Evolutionary conservation across 2,329 filamentous ascomycete genomes (phyloP), one percentile per base, ranked within the genome.

Genomic region (Monosporascus sp.): DNA sequence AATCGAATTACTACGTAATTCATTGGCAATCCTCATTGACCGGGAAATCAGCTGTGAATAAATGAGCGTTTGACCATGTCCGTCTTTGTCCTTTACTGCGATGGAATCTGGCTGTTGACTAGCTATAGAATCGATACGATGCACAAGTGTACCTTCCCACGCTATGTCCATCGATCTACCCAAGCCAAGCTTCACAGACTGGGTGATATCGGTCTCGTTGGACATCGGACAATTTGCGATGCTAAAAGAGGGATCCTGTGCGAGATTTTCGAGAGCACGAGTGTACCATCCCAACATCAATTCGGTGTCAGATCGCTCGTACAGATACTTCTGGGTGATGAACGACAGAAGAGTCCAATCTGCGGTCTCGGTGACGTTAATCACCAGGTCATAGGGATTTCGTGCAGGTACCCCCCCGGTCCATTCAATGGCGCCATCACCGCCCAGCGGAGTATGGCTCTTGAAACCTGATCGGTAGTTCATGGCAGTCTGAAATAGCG

Each of bases 401-500:
- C 48, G 24, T 19, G 38, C 20, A 14, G 38, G 49, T 19, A 20
- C 22, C 14, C 14, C 26, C 22, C 22, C 49, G 7, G 22, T 34
- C 49, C 49, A 51, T 9, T 26, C 7, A 1, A 34, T 31, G 16
- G 41, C 36, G 11, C 37, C 20, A n/a, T 50, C 37, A 3, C 38
- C 24, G n/a, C 27, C 27, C 3, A 34, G 34, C 26, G 48, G 7
- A 3, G 16, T 22, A n/a, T 41, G 26, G 37, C 7, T 50, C n/a
- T 7, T 11, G 22, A 26, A 31, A 37, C 24, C 37, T 20, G 26
- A 11, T 27, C n/a, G 49, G 41, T 49, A 52, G 57, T 78, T 69
- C 36, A 76, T 58, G n/a, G 70, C 67, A 2, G 63, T 65, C 53
- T 77, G 75, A 58, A 76, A 76, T 2, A 77, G 19, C 0, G 75